phyloP scores from a whole-genome alignment of 768 basidiomycete species.

The Udeniomyces megalosporus region DNA sequence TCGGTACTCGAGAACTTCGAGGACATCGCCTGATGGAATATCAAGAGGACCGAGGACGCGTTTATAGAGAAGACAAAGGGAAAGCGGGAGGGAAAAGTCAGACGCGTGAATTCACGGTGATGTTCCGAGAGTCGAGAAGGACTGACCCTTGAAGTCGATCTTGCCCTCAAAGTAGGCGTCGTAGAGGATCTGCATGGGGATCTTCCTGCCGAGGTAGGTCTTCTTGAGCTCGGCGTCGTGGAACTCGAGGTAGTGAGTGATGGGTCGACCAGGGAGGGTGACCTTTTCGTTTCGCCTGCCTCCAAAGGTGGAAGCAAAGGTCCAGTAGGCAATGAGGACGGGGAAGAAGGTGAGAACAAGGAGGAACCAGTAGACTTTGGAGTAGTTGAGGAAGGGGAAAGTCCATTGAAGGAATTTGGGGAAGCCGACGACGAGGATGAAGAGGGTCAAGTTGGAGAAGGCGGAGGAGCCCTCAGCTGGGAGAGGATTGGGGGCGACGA shows the following conservation, averaged over 20 bases:
- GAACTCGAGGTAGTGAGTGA: conserved; percentile 81
- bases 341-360: conserved; percentile 58
- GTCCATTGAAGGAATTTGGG: conserved; percentile 72
- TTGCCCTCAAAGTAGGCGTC: conserved; percentile 95
- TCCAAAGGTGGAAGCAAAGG: conserved; percentile 66
- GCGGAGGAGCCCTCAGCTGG: conserved; percentile 30
- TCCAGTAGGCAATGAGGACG: conserved; percentile 74
- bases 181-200: conserved; percentile 93
- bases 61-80: neutral
- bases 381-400: conserved; percentile 67
- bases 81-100: neutral
- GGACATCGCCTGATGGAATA: conserved; percentile 53
- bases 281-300: conserved; percentile 61
- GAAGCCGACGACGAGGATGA: conserved; percentile 53
- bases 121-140: neutral
- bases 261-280: conserved; percentile 60
- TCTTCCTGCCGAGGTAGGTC: conserved; percentile 72
- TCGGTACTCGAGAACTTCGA: conserved; percentile 82
- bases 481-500: conserved; percentile 26
- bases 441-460: conserved; percentile 44
- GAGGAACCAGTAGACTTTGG: conserved; percentile 72
- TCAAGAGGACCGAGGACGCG: neutral
- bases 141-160: conserved; percentile 80
- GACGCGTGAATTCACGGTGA: neutral
- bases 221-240: conserved; percentile 65